phyloP scores from a whole-genome alignment of 345 rosid genomes.

The Limnanthes douglasii region DNA sequence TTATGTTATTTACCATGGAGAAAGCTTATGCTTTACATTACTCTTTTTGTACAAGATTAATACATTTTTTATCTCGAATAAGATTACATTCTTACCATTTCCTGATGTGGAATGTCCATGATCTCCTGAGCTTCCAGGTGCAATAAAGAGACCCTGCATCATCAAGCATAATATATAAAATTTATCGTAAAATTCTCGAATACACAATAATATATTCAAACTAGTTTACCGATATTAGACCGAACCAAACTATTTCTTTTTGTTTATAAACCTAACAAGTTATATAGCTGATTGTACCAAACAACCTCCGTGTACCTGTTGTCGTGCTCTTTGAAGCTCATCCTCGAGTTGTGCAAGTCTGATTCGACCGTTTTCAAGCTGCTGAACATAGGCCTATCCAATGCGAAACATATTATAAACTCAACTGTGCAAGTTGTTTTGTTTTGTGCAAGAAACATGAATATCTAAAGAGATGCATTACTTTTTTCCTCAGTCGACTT shows the following conservation, averaged over 20 bases:
- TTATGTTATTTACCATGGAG: too few relatives aligned
- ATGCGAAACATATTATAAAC: constrained; percentile 31
- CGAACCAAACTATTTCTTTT: too few relatives aligned
- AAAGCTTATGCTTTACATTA: too few relatives aligned
- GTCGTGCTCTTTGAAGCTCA: constrained; percentile 68
- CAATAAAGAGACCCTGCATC: constrained; percentile 38
- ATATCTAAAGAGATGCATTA: constrained; percentile 8
- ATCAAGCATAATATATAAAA: too few relatives aligned
- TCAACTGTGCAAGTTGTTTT: neutral
- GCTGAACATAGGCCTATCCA: constrained; percentile 90
- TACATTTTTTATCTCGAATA: neutral
- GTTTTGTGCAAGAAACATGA: too few relatives aligned
- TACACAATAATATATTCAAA: too few relatives aligned
- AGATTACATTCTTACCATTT: constrained; percentile 30
- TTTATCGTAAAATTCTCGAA: too few relatives aligned
- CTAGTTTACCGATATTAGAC: too few relatives aligned
- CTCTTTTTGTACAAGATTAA: too few relatives aligned
- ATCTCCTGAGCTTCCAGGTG: constrained; percentile 32
- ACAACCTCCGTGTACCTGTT: too few relatives aligned
- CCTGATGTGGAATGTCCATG: constrained; percentile 24
- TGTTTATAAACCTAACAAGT: too few relatives aligned
- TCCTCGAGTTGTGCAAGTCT: constrained; percentile 66
- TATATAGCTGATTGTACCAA: too few relatives aligned
- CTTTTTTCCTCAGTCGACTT: constrained; percentile 86
- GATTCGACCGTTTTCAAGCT: constrained; percentile 59